Percentiles rank a stretch among this genome's conserved stretches.
phyloP scores from a whole-genome alignment of 2,329 filamentous ascomycete genomes.

The Epichloe hybrida region DNA sequence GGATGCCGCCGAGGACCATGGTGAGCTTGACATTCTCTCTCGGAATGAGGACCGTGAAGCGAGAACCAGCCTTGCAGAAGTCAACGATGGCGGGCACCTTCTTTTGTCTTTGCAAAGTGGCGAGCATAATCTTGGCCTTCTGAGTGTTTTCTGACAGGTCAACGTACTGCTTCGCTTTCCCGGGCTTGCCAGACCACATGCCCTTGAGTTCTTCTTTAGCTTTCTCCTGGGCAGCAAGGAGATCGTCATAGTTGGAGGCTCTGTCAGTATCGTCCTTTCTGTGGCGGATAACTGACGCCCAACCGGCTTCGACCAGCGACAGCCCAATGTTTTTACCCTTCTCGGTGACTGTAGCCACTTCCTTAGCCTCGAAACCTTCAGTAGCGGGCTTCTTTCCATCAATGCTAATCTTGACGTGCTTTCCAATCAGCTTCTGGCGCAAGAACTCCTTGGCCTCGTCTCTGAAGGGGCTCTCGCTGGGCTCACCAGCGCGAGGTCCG shows the following conservation, averaged over 20 bases:
- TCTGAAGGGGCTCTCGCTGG: constrained; percentile 74
- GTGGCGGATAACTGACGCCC: constrained; percentile 87
- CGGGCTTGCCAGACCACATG: constrained; percentile 85
- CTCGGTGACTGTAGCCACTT: constrained; percentile 77
- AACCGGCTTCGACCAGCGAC: constrained; percentile 78
- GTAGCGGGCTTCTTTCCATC: constrained; percentile 83
- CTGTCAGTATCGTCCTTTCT: constrained; percentile 89
- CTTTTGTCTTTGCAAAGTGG: constrained; percentile 77
- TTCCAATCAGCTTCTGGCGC: constrained; percentile 86
- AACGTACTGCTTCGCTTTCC: constrained; percentile 67
- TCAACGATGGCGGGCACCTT: constrained; percentile 89
- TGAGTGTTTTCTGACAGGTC: constrained; percentile 89
- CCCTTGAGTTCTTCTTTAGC: constrained; percentile 84
- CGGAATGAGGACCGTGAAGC: constrained; percentile 84
- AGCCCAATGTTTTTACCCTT: constrained; percentile 82
- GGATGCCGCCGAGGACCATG: constrained; percentile 85
- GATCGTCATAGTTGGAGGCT: constrained; percentile 84
- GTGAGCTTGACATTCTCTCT: constrained; percentile 91
- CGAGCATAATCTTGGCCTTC: constrained; percentile 89
- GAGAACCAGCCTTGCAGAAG: constrained; percentile 92
- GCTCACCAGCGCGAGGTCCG: constrained; percentile 79
- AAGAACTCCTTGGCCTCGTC: constrained; percentile 95
- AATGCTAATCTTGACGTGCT: constrained; percentile 79
- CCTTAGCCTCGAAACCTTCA: constrained; percentile 85
- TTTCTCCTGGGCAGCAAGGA: constrained; percentile 64